Base-by-base conservation (phyloP, 2,329 filamentous ascomycete genomes). In the Dactylellina sp. region DNA sequence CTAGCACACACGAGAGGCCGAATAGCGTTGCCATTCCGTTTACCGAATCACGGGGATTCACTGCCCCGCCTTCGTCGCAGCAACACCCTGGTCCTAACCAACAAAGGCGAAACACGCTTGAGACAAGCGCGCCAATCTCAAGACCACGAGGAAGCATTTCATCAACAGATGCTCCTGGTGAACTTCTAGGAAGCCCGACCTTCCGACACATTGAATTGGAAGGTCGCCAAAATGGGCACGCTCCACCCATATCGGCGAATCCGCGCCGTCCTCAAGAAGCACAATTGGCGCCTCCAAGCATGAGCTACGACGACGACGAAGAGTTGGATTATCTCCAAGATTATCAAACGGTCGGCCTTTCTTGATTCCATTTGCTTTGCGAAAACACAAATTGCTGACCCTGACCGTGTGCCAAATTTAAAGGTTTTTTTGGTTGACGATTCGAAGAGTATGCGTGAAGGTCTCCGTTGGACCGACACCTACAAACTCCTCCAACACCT, bases 391-490 rank as follows among this genome's bases (percentile, higher is more conserved):
- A 14, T n/a, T n/a, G n/a, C n/a, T n/a, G n/a, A n/a, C n/a, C n/a
- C n/a, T n/a, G n/a, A n/a, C n/a, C n/a, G n/a, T n/a, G n/a, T n/a
- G n/a, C n/a, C n/a, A n/a, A n/a, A 6, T 42, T 42, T n/a, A 42
- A 42, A 61, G 57, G 44, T 61, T 2, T 61, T 61, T 16, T 39
- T 61, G 1, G 28, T 61, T 7, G 57, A 50, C 14, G 57, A 61
- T 46, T 61, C 57, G 1, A 24, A 44, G 16, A 49, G 25, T 12
- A 61, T 61, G 57, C 46, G 46, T 20, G 46, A 32, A 0, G 46
- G 42, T 4, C 18, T 18, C 44, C 44, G 47, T 28, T 35, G 46
- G n/a, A 50, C 35, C 16, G 46, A 44, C 7, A 28, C 32, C 11
- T 61, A 61, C 20, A n/a, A 40, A 9, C 57, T 61, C 18, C 44